phyloP scores from a whole-genome alignment of 345 rosid species.

The Reutealis trisperma region DNA sequence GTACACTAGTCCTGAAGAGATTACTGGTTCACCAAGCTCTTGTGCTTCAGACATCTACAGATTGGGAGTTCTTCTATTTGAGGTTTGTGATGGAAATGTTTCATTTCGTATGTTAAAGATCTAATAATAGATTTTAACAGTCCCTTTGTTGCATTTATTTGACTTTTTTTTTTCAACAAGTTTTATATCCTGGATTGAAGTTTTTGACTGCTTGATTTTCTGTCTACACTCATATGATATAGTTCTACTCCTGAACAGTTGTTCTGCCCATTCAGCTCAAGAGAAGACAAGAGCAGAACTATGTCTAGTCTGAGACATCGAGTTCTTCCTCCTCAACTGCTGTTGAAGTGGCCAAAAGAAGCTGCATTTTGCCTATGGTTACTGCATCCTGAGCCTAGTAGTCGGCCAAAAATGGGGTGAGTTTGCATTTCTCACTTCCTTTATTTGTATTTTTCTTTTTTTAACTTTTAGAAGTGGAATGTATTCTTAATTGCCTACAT shows the following conservation, averaged over 20 bases:
- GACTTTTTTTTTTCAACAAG: background rate
- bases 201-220: conserved; percentile 17
- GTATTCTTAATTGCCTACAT: background rate
- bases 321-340: conserved; percentile 88
- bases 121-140: background rate
- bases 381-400: conserved; percentile 83
- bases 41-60: conserved; percentile 89
- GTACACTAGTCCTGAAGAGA: conserved; percentile 89
- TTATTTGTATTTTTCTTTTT: background rate
- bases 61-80: conserved; percentile 87
- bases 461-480: background rate
- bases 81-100: conserved; percentile 48
- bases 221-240: conserved; percentile 32
- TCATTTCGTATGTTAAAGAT: background rate
- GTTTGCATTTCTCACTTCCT: background rate
- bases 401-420: conserved; percentile 82
- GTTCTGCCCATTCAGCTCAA: conserved; percentile 63
- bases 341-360: conserved; percentile 86
- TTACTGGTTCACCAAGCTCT: conserved; percentile 54
- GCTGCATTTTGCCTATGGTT: conserved; percentile 95
- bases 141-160: background rate
- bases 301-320: conserved; percentile 96
- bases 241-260: conserved; percentile 45
- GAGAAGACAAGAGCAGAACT: conserved; percentile 76
- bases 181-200: conserved; percentile 1